phyloP scores from a whole-genome alignment of 177 flowering plant genomes.

The Vitis hybrid region DNA sequence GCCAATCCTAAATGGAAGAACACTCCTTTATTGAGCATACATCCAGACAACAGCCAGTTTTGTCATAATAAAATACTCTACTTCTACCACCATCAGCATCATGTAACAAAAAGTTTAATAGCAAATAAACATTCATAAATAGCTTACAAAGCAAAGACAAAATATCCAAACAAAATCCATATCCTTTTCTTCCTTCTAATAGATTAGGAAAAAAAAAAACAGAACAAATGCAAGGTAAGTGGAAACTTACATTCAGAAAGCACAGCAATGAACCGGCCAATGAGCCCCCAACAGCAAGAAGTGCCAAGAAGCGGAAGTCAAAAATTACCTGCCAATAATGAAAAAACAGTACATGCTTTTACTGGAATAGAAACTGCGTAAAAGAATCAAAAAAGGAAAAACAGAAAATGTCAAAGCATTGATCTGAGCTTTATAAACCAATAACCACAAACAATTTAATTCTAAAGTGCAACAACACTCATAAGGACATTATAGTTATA shows the following conservation, averaged over 20 bases:
- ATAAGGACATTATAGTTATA: no score
- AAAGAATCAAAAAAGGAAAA: neutral
- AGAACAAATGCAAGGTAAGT: neutral
- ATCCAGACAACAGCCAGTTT: neutral
- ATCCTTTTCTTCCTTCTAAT: no score
- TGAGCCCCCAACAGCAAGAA: conserved; percentile 88
- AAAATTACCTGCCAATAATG: conserved; percentile 47
- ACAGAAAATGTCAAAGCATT: neutral
- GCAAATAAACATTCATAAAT: neutral
- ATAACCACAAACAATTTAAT: neutral
- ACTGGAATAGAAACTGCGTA: no score
- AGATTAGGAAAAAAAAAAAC: no score
- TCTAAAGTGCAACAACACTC: no score
- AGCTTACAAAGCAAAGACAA: neutral
- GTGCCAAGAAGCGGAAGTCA: conserved; percentile 94
- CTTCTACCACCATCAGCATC: neutral
- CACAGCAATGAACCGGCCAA: conserved; percentile 90
- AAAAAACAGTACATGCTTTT: no score
- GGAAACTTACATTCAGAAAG: conserved; percentile 66
- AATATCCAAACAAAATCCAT: no score
- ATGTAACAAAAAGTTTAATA: neutral
- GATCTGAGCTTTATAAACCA: no score
- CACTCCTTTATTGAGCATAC: neutral
- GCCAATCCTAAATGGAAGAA: no score
- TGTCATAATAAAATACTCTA: neutral